Evolutionary conservation across 176 grass and related monocot species (phyloP).

Genomic region (Rhynchospora breviuscula): DNA sequence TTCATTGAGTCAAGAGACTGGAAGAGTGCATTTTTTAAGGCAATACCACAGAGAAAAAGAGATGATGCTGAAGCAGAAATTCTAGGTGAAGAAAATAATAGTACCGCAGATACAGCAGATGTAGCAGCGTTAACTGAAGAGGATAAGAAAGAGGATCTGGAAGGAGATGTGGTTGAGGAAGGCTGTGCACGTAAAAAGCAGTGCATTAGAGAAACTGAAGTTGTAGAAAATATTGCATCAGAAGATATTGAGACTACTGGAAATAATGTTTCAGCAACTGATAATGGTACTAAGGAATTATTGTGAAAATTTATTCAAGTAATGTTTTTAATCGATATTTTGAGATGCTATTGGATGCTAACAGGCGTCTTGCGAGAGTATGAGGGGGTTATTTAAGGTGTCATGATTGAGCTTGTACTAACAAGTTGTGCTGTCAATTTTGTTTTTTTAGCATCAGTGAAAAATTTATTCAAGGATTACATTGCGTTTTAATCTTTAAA

Average conservation of each 20-base stretch:
- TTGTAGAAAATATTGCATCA: slow-evolving; percentile 5
- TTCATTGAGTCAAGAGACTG: slow-evolving; percentile 86
- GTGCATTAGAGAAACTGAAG: slow-evolving; percentile 41
- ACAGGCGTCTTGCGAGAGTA: background rate
- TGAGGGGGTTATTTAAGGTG: background rate
- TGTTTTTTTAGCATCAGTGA: slow-evolving; percentile 12
- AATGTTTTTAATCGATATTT: background rate
- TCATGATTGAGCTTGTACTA: background rate
- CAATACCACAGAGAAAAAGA: slow-evolving; percentile 74
- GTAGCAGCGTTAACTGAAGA: slow-evolving; percentile 17
- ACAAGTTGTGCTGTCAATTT: background rate
- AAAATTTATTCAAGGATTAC: background rate
- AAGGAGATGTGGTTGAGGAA: slow-evolving; percentile 25
- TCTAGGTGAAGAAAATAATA: slow-evolving; percentile 20
- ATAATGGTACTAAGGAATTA: slow-evolving; percentile 6
- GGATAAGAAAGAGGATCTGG: slow-evolving; percentile 15
- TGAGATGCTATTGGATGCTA: background rate
- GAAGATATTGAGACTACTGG: background rate
- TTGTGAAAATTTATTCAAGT: background rate
- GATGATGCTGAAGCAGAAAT: slow-evolving; percentile 37
- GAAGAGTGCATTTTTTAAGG: slow-evolving; percentile 90
- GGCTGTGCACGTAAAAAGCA: slow-evolving; percentile 38
- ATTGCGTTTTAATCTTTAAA: background rate
- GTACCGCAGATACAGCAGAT: background rate
- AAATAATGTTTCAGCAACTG: background rate